Percentiles rank a stretch among this genome's conserved stretches.
Evolutionary conservation across 2,329 filamentous ascomycete species (phyloP).

Genomic region (Fusarium aywerte): DNA sequence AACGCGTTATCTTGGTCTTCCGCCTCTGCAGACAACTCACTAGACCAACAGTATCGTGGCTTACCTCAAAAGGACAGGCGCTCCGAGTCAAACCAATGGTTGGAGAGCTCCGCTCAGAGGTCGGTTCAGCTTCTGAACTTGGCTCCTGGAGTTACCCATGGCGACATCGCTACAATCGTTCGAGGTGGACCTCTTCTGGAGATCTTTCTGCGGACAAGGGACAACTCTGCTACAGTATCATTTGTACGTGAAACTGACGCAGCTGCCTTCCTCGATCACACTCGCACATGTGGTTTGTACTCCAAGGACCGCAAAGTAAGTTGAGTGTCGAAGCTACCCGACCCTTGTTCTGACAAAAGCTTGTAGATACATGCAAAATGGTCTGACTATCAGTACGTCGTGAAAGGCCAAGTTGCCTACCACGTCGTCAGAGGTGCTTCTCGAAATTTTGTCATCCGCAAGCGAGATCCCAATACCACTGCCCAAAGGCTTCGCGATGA

Average conservation of each 20-base stretch:
- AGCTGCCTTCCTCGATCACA: conserved; percentile 71
- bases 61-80: background rate
- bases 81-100: conserved; percentile 1
- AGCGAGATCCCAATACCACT: conserved; percentile 67
- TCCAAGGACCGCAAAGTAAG: conserved; percentile 74
- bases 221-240: conserved; percentile 72
- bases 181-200: conserved; percentile 78
- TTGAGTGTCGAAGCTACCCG: background rate
- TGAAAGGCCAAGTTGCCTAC: conserved; percentile 70
- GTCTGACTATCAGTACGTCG: conserved; percentile 75
- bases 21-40: background rate
- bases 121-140: conserved; percentile 73
- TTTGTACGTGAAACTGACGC: conserved; percentile 74
- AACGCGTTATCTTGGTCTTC: background rate
- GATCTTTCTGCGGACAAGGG: conserved; percentile 68
- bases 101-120: conserved; percentile 57
- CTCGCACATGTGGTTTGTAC: conserved; percentile 73
- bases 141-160: conserved; percentile 69
- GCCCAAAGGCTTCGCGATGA: conserved; percentile 75
- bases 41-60: background rate
- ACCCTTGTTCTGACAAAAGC: background rate
- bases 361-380: conserved; percentile 73
- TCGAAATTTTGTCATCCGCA: conserved; percentile 77
- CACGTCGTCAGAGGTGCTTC: conserved; percentile 75
- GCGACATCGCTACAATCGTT: conserved; percentile 71